These are phyloP conservation scores for Grosmannia clavigera DNA, from an alignment of 2,329 filamentous ascomycete species.

Conservation along the genomic window DNA sequence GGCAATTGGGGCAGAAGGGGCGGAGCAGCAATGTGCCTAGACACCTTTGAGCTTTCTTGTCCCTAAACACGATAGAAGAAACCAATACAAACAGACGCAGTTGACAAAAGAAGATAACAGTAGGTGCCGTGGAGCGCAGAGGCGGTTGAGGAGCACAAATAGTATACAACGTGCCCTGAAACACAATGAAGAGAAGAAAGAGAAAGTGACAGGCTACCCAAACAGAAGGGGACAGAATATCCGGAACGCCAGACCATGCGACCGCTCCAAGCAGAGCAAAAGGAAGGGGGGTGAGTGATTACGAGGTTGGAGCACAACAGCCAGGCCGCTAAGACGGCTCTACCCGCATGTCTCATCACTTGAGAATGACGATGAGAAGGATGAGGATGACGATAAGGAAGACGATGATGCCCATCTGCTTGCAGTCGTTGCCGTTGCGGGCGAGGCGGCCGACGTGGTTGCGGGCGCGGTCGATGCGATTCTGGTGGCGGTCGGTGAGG, in stretches of 20 bases:
- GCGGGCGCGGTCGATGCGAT: constrained; percentile 62
- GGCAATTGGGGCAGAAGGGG: background rate
- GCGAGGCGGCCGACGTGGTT: constrained; percentile 60
- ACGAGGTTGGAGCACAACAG: background rate
- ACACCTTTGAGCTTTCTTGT: background rate
- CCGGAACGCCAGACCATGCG: constrained; percentile 1
- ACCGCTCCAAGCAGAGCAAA: background rate
- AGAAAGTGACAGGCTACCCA: background rate
- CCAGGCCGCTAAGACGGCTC: background rate
- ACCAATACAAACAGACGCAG: background rate
- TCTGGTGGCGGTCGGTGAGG: constrained; percentile 68
- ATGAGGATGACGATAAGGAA: constrained; percentile 72
- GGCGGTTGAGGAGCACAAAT: background rate
- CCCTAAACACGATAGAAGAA: background rate
- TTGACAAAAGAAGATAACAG: background rate
- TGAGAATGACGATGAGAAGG: constrained; percentile 69
- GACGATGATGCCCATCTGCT: constrained; percentile 74
- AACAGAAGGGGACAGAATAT: background rate
- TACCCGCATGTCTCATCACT: constrained; percentile 28
- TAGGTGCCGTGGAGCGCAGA: background rate
- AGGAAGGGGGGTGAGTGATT: background rate
- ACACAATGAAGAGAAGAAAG: background rate
- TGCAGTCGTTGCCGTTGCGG: constrained; percentile 67
- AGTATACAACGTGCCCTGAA: background rate
- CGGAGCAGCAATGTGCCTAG: background rate